Percentiles rank a stretch among this genome's conserved stretches.
phyloP scores from a whole-genome alignment of 139 green algal species.

The Closterium sp. region DNA sequence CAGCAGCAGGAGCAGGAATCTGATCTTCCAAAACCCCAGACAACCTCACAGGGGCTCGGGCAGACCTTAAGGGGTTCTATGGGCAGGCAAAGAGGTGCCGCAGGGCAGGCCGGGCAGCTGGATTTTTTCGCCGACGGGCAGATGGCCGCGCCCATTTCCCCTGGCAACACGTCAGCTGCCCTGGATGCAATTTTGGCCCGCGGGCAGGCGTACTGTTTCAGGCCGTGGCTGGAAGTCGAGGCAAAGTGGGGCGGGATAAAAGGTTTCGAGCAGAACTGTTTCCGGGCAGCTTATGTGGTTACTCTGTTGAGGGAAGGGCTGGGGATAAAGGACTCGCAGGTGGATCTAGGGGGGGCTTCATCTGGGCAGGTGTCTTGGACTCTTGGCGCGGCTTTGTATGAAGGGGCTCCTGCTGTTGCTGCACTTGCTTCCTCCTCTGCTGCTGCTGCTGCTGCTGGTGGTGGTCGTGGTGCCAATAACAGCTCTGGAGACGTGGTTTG shows the following conservation, averaged over 20 bases:
- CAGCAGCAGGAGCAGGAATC: too few species aligned
- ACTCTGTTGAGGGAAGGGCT: conserved; percentile 69
- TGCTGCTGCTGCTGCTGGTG: neutral
- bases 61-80: neutral
- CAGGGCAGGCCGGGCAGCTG: conserved; percentile 43
- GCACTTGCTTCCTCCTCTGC: too few species aligned
- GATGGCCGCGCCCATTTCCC: neutral
- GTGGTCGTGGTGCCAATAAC: neutral
- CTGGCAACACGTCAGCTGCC: conserved; percentile 5
- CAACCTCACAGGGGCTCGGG: neutral
- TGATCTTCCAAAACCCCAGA: neutral
- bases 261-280: conserved; percentile 77
- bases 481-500: neutral
- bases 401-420: conserved; percentile 17
- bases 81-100: conserved; percentile 22
- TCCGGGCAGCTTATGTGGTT: conserved; percentile 72
- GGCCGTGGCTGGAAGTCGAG: conserved; percentile 36
- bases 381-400: conserved; percentile 73
- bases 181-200: conserved; percentile 47
- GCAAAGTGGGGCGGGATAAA: conserved; percentile 50
- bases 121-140: conserved; percentile 3
- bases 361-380: conserved; percentile 65
- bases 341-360: conserved; percentile 58
- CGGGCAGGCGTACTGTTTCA: conserved; percentile 12
- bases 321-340: conserved; percentile 49